phyloP scores from a whole-genome alignment of 345 rosid genomes.

The Kernera saxatilis region DNA sequence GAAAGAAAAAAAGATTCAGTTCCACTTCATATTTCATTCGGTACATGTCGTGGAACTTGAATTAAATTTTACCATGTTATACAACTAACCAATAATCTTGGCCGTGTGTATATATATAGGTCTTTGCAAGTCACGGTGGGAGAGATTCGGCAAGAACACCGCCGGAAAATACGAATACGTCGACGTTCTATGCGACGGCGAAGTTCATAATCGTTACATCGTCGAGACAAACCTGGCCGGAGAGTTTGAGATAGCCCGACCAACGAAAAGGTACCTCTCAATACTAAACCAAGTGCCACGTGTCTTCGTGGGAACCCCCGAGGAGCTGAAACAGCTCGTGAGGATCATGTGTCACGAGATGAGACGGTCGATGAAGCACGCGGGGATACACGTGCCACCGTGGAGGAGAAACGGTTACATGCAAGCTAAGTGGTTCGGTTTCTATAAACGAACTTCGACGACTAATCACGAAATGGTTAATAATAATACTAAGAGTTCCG shows the following conservation, averaged over 20 bases:
- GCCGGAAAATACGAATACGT: conserved; percentile 62
- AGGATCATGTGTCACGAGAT: conserved; percentile 59
- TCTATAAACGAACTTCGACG: conserved; percentile 50
- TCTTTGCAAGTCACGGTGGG: conserved; percentile 80
- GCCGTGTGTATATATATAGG: conserved; percentile 35
- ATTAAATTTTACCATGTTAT: neutral
- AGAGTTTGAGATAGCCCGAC: conserved; percentile 68
- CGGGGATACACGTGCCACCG: conserved; percentile 55
- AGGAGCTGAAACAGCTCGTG: conserved; percentile 48
- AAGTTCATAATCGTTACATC: conserved; percentile 40
- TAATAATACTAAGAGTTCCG: neutral
- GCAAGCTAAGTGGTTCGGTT: conserved; percentile 76
- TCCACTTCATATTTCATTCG: neutral
- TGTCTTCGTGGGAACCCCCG: conserved; percentile 45
- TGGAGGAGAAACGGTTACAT: conserved; percentile 77
- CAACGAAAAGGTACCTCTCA: conserved; percentile 39
- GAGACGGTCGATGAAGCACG: conserved; percentile 48
- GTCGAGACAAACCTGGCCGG: conserved; percentile 50
- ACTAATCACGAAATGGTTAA: conserved; percentile 7
- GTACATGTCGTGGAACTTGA: neutral
- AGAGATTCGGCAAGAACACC: conserved; percentile 41
- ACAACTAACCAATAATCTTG: neutral
- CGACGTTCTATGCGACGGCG: conserved; percentile 39
- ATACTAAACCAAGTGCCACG: conserved; percentile 44
- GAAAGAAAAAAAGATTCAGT: neutral